Percentiles rank a stretch among this genome's conserved stretches.
phyloP scores from a whole-genome alignment of 768 basidiomycete genomes.

The Amanita subjunquillea region DNA sequence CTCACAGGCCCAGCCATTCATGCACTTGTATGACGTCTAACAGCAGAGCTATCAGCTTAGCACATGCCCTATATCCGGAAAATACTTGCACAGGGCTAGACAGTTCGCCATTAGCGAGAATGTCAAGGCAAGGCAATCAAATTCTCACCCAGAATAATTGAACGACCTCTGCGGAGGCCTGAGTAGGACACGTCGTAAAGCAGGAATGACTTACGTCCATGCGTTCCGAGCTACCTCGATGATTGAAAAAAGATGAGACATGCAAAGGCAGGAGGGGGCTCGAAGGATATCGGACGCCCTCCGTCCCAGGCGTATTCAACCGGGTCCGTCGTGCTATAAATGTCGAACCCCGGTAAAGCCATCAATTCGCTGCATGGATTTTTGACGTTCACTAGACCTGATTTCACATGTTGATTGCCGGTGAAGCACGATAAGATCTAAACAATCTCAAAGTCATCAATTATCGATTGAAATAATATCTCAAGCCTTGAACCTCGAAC shows the following conservation, averaged over 20 bases:
- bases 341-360: background rate
- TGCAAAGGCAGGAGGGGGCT: background rate
- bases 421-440: too few species aligned
- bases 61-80: background rate
- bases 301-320: background rate
- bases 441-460: too few species aligned
- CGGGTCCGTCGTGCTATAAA: background rate
- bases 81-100: background rate
- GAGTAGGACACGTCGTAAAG: background rate
- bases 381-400: background rate
- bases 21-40: constrained; percentile 14
- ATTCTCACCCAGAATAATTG: background rate
- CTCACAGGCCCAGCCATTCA: constrained; percentile 17
- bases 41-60: background rate
- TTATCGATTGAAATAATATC: background rate
- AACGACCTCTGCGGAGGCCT: background rate
- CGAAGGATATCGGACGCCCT: background rate
- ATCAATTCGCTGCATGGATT: background rate
- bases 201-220: background rate
- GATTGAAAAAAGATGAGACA: background rate
- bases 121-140: background rate
- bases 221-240: background rate
- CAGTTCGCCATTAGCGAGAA: background rate
- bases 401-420: background rate
- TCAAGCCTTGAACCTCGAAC: background rate